Percentiles rank a stretch among this genome's conserved stretches.
Conservation (phyloP, 805 yeast species). For the Zygotorulaspora chibaensis region DNA sequence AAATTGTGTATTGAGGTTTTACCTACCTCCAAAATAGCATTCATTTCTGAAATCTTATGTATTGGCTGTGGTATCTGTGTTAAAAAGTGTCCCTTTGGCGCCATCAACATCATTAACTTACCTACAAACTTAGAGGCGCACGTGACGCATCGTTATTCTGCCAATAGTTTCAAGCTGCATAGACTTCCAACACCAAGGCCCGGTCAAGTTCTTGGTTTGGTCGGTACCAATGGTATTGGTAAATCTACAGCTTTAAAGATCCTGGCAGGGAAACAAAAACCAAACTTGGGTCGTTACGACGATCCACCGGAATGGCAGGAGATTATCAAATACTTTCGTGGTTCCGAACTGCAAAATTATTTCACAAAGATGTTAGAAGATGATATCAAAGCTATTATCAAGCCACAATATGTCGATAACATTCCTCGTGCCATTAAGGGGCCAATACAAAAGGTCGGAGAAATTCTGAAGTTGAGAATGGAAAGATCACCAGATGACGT, state of each 20-base stretch:
- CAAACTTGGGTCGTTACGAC: constrained; percentile 89
- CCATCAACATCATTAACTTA: constrained; percentile 89
- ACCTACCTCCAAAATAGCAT: constrained; percentile 87
- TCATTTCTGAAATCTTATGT: constrained; percentile 89
- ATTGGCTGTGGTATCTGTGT: constrained; percentile 99
- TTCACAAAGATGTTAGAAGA: constrained; percentile 93
- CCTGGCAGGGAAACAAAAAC: constrained; percentile 95
- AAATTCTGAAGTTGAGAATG: constrained; percentile 66
- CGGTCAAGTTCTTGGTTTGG: constrained; percentile 96
- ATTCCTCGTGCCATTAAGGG: constrained; percentile 95
- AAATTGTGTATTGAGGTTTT: constrained; percentile 95
- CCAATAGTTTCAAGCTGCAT: constrained; percentile 95
- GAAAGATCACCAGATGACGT: constrained; percentile 63
- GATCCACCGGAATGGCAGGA: constrained; percentile 98
- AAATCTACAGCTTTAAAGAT: constrained; percentile 96
- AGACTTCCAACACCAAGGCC: constrained; percentile 98
- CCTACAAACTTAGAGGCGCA: constrained; percentile 92
- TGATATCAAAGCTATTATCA: constrained; percentile 90
- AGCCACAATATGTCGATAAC: constrained; percentile 98
- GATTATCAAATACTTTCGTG: constrained; percentile 86
- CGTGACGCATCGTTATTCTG: constrained; percentile 96
- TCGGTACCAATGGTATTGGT: constrained; percentile 99
- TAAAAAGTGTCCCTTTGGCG: constrained; percentile 97
- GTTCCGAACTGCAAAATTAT: constrained; percentile 94
- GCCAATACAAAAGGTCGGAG: constrained; percentile 81